Evolutionary conservation across 1,139 yeast genomes (phyloP), one percentile per base, ranked within the genome.

Genomic region (Lodderomyces orthopsilosis): DNA sequence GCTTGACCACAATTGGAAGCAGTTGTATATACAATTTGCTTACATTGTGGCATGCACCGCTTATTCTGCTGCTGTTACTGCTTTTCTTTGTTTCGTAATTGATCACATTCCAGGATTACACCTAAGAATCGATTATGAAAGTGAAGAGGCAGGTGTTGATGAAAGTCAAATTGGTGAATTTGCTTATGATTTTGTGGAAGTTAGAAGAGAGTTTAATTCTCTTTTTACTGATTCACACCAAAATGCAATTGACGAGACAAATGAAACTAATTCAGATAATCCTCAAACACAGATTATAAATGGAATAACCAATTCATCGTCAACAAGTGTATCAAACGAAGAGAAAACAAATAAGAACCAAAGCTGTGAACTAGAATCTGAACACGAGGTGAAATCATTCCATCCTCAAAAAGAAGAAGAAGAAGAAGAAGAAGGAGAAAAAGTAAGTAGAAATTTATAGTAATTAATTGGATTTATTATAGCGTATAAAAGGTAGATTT

Each of bases 91-190:
- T 60, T 77, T 80, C 54, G 81, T 79, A 38, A 74, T 91, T 47
- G 73, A 93, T 66, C 75, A 75, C 52, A 84, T 91, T 32, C 98
- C 98, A 3, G 94, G 93, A 9, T 76, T 89, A 56, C 75, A 83
- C 24, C 73, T 93, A 53, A 78, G 98, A 56, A 87, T 89, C 8
- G 76, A 81, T 50, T 95, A 88, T 61, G 83, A 83, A 42, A 96
- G 84, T 14, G 98, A 93, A 64, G 88, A 85, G 53, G 71, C 74
- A 24, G 98, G 98, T 48, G 79, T 90, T 67, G 98, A 93, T 63
- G 98, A 93, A 63, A 96, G 89, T 65, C 97, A 93, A 68, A 88
- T 93, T 54, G 98, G 98, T 43, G 98, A 93, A 65, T 93, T 93
- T 68, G 98, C 98, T 18, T 93, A 91, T 63, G 98, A 93, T 66